These are phyloP conservation scores for Juglanconis oblonga DNA, from an alignment of 2,329 filamentous ascomycete genomes.

Conservation along the genomic window DNA sequence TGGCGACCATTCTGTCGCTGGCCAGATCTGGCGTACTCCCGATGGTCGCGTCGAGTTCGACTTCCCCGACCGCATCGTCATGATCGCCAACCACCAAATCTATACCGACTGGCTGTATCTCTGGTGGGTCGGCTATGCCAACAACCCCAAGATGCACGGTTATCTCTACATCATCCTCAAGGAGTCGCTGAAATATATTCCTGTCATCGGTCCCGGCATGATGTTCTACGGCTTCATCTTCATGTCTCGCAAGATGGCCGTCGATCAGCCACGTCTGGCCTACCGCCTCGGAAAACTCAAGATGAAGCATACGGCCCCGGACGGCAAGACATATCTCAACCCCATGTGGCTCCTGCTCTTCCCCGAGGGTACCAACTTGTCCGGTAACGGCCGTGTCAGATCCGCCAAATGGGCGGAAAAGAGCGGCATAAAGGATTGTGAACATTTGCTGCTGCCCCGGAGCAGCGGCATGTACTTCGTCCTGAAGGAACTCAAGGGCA, in stretches of 20 bases:
- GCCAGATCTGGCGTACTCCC: conserved; percentile 65
- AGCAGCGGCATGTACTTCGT: conserved; percentile 81
- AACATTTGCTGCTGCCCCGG: conserved; percentile 73
- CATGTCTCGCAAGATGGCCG: conserved; percentile 83
- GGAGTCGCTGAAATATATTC: conserved; percentile 78
- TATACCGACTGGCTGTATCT: conserved; percentile 92
- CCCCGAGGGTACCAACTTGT: conserved; percentile 82
- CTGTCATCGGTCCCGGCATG: conserved; percentile 76
- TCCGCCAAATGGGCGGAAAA: conserved; percentile 77
- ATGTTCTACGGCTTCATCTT: conserved; percentile 90
- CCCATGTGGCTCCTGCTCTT: conserved; percentile 92
- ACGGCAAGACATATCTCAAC: conserved; percentile 56
- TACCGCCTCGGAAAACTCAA: conserved; percentile 71
- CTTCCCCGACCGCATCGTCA: conserved; percentile 76
- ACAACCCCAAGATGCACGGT: conserved; percentile 71
- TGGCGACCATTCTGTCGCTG: conserved; percentile 75
- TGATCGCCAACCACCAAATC: conserved; percentile 89
- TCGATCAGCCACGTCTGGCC: conserved; percentile 72
- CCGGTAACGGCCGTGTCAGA: conserved; percentile 64
- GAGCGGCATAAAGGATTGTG: conserved; percentile 66
- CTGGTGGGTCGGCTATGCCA: conserved; percentile 91
- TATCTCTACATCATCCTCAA: conserved; percentile 89
- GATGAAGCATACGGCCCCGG: conserved; percentile 49
- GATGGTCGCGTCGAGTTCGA: conserved; percentile 74
- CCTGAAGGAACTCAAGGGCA: conserved; percentile 69